These are phyloP conservation scores for Sarocladiaceae sp. DNA, from an alignment of 2,329 filamentous ascomycete species.

Conservation along the genomic window DNA sequence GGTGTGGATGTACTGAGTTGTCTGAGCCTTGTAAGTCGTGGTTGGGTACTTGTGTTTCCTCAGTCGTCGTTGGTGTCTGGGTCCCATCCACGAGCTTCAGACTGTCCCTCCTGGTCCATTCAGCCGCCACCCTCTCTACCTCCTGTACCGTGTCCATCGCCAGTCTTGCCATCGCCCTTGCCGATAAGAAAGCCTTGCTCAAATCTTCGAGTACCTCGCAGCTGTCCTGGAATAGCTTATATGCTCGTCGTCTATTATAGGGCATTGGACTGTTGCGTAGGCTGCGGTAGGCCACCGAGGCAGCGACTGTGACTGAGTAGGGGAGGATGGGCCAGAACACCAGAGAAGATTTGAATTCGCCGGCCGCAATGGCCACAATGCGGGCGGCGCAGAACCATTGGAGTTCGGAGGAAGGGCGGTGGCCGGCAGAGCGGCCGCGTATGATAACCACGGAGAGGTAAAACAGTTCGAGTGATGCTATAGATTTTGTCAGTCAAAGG, in stretches of 20 bases:
- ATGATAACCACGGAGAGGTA: constrained; percentile 19
- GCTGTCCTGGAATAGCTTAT: constrained; percentile 16
- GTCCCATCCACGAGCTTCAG: constrained; percentile 6
- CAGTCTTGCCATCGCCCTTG: constrained; percentile 18
- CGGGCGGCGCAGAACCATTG: constrained; percentile 18
- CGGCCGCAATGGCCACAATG: constrained; percentile 16
- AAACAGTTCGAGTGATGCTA: constrained; percentile 18
- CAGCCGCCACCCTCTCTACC: constrained; percentile 16
- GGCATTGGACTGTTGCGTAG: constrained; percentile 18
- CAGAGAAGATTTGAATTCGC: constrained; percentile 16
- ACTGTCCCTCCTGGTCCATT: constrained; percentile 14
- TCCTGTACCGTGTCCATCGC: constrained; percentile 18
- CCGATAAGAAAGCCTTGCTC: constrained; percentile 17
- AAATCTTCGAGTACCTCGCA: constrained; percentile 17
- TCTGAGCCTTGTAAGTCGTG: not conserved
- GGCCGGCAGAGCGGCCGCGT: constrained; percentile 13
- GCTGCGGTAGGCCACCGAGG: constrained; percentile 19
- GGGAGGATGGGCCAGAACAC: constrained; percentile 19
- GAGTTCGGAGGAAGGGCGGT: constrained; percentile 13
- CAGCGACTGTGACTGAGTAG: constrained; percentile 18
- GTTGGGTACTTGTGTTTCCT: constrained; percentile 6
- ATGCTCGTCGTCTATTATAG: constrained; percentile 15
- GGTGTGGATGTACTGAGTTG: not conserved
- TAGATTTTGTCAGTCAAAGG: not conserved
- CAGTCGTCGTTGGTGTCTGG: not conserved